Base-by-base conservation (phyloP, 768 basidiomycete genomes). In the Naganishia friedmannii region DNA sequence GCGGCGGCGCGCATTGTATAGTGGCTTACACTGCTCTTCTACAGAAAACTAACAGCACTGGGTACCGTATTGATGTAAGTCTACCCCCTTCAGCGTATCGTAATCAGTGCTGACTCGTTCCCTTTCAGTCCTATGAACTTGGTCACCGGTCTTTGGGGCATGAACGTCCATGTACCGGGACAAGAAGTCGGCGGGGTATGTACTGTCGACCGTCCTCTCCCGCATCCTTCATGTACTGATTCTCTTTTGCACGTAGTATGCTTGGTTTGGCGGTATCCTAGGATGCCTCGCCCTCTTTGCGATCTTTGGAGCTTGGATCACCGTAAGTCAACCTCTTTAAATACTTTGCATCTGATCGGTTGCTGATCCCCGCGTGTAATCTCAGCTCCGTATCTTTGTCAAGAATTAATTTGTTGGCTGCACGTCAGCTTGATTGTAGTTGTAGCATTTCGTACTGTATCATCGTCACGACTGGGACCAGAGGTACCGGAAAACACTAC, bases 61-160 rank as follows among this genome's bases (percentile, higher is more conserved):
- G 96, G 96, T 86, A 99, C 96, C 7, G 88, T 99, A 6, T 89
- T 98, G 74, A 89, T 99, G 79, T 96, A 91, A 42, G 96, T 94
- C 90, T 5, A 69, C 55, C 29, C 6, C 10, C 55, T 65, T 37
- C 12, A 34, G 15, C 28, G 37, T 26, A 7, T 28, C 19, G 2
- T 55, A 3, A n/a, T 21, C 12, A 10, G 3, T 10, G 15, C 26
- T 66, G 39, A 48, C 28, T 21, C 19, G 23, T 17, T 9, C 8
- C 29, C 28, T 10, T 63, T 12, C 68, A 80, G 80, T 73, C 78
- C 77, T 10, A 78, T 82, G 78, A 98, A 98, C 81, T 82, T 98
- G 80, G 87, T 99, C 63, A 99, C 96, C 31, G 94, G 91, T 85
- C 82, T 96, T 17, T 95, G 93, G 93, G 94, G 95, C 15, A 98